These are phyloP conservation scores for Chloranthus sessilifolius DNA, from an alignment of 164 flowering plant species.

Conservation along the genomic window DNA sequence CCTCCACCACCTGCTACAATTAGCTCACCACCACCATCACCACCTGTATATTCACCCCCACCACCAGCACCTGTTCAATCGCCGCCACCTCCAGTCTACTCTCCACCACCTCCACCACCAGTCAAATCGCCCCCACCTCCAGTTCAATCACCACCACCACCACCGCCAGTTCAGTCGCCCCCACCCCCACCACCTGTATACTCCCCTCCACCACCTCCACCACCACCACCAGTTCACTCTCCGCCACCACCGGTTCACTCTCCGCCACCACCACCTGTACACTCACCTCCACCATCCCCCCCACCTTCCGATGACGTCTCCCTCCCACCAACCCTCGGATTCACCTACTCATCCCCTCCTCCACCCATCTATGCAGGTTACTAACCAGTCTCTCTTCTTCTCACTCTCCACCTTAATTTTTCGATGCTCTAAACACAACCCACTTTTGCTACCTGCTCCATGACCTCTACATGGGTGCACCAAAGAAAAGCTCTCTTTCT, in stretches of 20 bases:
- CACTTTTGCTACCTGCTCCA: too few relatives aligned
- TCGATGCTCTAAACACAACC: too few relatives aligned
- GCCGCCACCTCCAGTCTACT: slow-evolving; percentile 5
- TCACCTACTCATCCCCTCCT: slow-evolving; percentile 11
- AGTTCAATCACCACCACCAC: background rate
- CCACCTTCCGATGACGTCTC: background rate
- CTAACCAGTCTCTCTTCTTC: slow-evolving; percentile 4
- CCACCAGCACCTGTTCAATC: slow-evolving; percentile 15
- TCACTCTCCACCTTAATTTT: too few relatives aligned
- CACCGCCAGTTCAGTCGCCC: slow-evolving; percentile 1
- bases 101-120: slow-evolving; percentile 12
- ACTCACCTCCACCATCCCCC: background rate
- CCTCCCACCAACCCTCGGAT: background rate
- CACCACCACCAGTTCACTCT: slow-evolving; percentile 5
- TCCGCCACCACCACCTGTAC: slow-evolving; percentile 2
- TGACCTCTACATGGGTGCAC: too few relatives aligned
- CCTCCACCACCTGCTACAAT: background rate
- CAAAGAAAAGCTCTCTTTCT: too few relatives aligned
- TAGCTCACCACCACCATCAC: background rate
- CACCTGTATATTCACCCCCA: slow-evolving; percentile 9
- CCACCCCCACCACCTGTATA: slow-evolving; percentile 5
- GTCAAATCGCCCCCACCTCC: slow-evolving; percentile 15
- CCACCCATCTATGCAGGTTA: slow-evolving; percentile 8
- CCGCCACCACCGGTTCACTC: slow-evolving; percentile 9
- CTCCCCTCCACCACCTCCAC: slow-evolving; percentile 7